These are phyloP conservation scores for Saturnispora quitensis DNA, from an alignment of 805 yeast genomes.

Conservation along the genomic window DNA sequence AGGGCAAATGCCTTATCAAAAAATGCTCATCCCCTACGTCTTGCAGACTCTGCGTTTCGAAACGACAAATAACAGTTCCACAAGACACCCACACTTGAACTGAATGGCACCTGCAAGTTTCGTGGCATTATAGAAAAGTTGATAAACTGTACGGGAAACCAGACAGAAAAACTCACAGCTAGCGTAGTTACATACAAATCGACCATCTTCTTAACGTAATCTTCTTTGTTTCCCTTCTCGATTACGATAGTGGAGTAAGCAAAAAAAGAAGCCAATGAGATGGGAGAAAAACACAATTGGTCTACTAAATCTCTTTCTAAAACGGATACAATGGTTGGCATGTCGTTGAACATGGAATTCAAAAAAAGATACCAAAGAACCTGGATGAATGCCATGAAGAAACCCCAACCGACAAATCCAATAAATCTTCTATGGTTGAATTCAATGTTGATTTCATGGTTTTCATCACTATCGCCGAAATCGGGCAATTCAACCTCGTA, in stretches of 20 bases:
- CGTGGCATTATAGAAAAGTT: slow-evolving; percentile 65
- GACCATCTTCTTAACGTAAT: slow-evolving; percentile 53
- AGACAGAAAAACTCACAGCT: slow-evolving; percentile 59
- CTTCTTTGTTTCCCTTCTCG: slow-evolving; percentile 62
- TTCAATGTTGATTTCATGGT: slow-evolving; percentile 1
- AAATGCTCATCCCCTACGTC: background rate
- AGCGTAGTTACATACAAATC: slow-evolving; percentile 60
- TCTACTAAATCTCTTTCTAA: slow-evolving; percentile 83
- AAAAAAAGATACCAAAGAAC: slow-evolving; percentile 83
- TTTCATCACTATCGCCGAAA: background rate
- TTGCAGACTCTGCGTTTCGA: slow-evolving; percentile 43
- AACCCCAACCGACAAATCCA: slow-evolving; percentile 85
- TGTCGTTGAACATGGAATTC: slow-evolving; percentile 67
- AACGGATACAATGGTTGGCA: slow-evolving; percentile 77
- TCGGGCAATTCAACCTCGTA: slow-evolving; percentile 3
- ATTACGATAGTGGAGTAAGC: slow-evolving; percentile 74
- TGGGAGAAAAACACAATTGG: slow-evolving; percentile 82
- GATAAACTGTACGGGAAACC: slow-evolving; percentile 76
- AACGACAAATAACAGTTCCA: slow-evolving; percentile 93
- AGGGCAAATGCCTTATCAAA: background rate
- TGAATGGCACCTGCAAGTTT: slow-evolving; percentile 80
- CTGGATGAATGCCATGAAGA: slow-evolving; percentile 71
- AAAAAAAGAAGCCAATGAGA: slow-evolving; percentile 72
- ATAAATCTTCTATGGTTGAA: slow-evolving; percentile 65
- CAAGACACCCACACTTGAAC: slow-evolving; percentile 74